These are phyloP conservation scores for Tephrocybe sp. DNA, from an alignment of 768 basidiomycete species.

Conservation along the genomic window DNA sequence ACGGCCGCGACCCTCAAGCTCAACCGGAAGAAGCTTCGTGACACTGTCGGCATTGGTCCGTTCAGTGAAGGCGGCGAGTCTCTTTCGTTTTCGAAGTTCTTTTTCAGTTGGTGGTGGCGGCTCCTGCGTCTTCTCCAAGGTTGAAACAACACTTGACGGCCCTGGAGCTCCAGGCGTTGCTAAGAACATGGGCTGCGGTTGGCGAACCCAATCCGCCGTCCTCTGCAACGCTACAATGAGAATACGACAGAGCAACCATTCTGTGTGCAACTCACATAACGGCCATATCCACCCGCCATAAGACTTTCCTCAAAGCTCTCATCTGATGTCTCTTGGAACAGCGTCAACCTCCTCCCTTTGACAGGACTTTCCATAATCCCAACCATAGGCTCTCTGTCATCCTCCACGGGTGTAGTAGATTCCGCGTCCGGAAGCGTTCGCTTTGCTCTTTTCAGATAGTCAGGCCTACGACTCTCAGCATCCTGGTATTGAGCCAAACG, in stretches of 20 bases:
- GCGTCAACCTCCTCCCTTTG: slow-evolving; percentile 69
- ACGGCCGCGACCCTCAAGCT: slow-evolving; percentile 68
- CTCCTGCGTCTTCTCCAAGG: slow-evolving; percentile 38
- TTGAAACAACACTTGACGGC: slow-evolving; percentile 41
- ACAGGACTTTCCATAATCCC: slow-evolving; percentile 70
- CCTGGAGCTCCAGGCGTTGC: slow-evolving; percentile 39
- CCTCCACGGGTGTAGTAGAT: slow-evolving; percentile 33
- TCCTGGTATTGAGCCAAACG: slow-evolving; percentile 48
- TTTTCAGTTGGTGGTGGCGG: slow-evolving; percentile 48
- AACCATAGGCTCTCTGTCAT: slow-evolving; percentile 34
- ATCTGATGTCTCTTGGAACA: slow-evolving; percentile 82
- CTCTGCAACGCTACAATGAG: slow-evolving; percentile 33
- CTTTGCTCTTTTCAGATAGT: slow-evolving; percentile 66
- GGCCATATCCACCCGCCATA: slow-evolving; percentile 80
- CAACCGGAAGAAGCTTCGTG: slow-evolving; percentile 56
- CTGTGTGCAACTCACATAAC: slow-evolving; percentile 50
- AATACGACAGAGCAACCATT: background rate
- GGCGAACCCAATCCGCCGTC: slow-evolving; percentile 62
- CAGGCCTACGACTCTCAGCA: slow-evolving; percentile 65
- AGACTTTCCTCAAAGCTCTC: slow-evolving; percentile 85
- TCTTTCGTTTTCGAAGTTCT: slow-evolving; percentile 64
- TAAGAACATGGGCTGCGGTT: slow-evolving; percentile 49
- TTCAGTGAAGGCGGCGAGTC: slow-evolving; percentile 67
- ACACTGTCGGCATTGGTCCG: slow-evolving; percentile 29
- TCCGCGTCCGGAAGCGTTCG: slow-evolving; percentile 45